These are phyloP conservation scores for Pichia exigua DNA, from an alignment of 805 yeast species.

Conservation along the genomic window DNA sequence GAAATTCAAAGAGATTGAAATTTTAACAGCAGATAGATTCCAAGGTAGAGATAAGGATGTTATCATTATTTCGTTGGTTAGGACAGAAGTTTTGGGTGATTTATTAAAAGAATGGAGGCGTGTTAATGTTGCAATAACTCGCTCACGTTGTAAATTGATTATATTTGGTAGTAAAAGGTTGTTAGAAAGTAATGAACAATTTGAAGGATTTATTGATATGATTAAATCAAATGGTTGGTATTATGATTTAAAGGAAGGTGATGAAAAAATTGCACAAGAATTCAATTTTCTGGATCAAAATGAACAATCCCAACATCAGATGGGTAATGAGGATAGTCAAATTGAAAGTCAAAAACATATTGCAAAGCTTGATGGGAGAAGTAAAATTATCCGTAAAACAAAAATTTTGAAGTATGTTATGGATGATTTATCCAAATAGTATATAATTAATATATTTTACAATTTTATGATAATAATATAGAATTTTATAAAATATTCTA, in stretches of 20 bases:
- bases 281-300: conserved; percentile 2
- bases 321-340: not conserved
- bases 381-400: conserved; percentile 1
- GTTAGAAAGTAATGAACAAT: conserved; percentile 40
- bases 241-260: conserved; percentile 42
- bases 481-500: not conserved
- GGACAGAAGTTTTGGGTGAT: conserved; percentile 78
- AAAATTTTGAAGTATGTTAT: conserved; percentile 6
- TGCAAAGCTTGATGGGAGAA: not conserved
- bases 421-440: conserved; percentile 1
- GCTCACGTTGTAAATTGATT: conserved; percentile 78
- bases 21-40: conserved; percentile 88
- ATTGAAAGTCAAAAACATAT: not conserved
- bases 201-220: conserved; percentile 53
- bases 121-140: conserved; percentile 87
- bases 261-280: conserved; percentile 21
- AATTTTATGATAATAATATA: not conserved
- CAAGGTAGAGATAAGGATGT: conserved; percentile 96
- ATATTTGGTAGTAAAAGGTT: conserved; percentile 75
- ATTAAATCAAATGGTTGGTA: conserved; percentile 57
- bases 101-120: conserved; percentile 84
- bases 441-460: not conserved
- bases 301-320: not conserved
- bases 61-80: conserved; percentile 79
- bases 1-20: conserved; percentile 46